Evolutionary conservation across 2,329 filamentous ascomycete species (phyloP), one percentile per base, ranked within the genome.

Genomic region (Pestalotiopsis sp.): DNA sequence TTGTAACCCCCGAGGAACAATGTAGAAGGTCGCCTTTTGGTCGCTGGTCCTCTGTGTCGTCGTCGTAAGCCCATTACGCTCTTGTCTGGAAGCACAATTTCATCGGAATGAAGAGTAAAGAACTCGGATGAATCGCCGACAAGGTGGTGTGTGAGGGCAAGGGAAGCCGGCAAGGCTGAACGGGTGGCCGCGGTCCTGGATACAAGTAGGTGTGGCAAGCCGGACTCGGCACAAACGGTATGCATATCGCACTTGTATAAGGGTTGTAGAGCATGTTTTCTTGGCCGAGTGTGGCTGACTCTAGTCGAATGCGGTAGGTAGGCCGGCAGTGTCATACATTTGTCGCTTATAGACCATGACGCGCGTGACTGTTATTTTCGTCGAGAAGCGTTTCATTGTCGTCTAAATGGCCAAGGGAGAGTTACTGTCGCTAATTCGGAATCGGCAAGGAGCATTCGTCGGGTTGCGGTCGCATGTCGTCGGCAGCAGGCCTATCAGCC

Each of bases 401-500:
- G 45, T 52, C 9, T 7, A 27, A 27, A 31, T n/a, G 14, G 23
- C 25, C 57, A 27, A 36, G 23, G 23, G 17, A 61, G 31, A 61
- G 57, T 61, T 23, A 12, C 31, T 6, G 57, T 61, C 25, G 57
- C 57, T 27, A 61, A 14, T 27, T 14, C 12, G 38, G 27, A 38
- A 17, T 31, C 25, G 17, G 61, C 17, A 31, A 13, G 31, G 17
- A 17, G 13, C 41, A 58, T 13, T 14, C n/a, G 9, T 23, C 13
- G 12, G n/a, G 20, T 27, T 23, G 56, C 25, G 11, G 57, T 27
- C 57, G 14, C 12, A 23, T 36, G 6, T 13, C 25, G 14, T 23
- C 25, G 20, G 27, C 20, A 36, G 14, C 9, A n/a, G 4, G 20
- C 7, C n/a, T 20, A 20, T 85, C 82, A 86, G 72, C 85, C 82